Percentiles rank a stretch among this genome's conserved stretches.
Conservation (phyloP, 163 green algal genomes). For the Chlorella variabilis region DNA sequence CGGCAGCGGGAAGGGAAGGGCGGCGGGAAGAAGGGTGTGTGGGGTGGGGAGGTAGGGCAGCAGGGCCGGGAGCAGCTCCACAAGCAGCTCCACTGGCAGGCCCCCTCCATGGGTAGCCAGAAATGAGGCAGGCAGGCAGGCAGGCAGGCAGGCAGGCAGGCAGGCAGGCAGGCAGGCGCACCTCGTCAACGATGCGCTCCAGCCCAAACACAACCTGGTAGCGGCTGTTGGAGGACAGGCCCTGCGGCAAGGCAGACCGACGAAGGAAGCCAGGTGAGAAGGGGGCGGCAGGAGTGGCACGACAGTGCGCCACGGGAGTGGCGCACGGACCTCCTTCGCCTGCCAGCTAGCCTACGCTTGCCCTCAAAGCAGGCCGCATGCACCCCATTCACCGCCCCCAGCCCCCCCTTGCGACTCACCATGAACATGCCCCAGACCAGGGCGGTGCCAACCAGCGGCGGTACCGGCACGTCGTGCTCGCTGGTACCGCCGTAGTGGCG, state of each 20-base stretch:
- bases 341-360: too few species aligned
- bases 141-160: background rate
- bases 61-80: too few species aligned
- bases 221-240: constrained; percentile 88
- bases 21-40: background rate
- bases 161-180: background rate
- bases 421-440: constrained; percentile 95
- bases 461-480: constrained; percentile 76
- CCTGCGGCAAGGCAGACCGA: background rate
- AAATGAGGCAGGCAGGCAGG: background rate
- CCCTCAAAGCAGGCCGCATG: too few species aligned
- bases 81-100: too few species aligned
- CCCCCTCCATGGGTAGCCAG: too few species aligned
- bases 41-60: too few species aligned
- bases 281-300: background rate
- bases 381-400: too few species aligned
- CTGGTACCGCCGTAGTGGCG: constrained; percentile 53
- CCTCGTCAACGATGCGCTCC: constrained; percentile 85
- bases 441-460: constrained; percentile 80
- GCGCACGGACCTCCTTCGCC: too few species aligned
- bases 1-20: background rate
- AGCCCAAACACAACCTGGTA: constrained; percentile 95
- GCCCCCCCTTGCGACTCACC: constrained; percentile 40
- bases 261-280: background rate
- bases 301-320: too few species aligned